Base-by-base conservation (phyloP, 768 basidiomycete species). In the Boletus reticuloceps region DNA sequence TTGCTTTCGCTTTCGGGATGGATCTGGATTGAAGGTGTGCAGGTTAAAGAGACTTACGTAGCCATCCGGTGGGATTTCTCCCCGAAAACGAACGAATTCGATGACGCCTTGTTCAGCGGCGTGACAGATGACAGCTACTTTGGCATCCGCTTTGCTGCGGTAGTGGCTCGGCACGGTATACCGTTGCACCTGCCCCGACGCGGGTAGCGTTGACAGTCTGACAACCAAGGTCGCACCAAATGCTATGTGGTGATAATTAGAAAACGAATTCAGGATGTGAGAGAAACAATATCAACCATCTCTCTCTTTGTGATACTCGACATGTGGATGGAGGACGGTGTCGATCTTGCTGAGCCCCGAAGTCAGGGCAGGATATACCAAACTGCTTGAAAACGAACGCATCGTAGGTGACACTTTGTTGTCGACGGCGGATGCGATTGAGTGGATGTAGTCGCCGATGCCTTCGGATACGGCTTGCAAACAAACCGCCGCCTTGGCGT, bases 401-500 rank as follows among this genome's bases (percentile, higher is more conserved):
- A 76, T 76, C 8, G 72, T 65, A 12, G 77, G 62, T 0, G 83
- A 72, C 45, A 87, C 60, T 45, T 74, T 80, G 29, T 70, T 69
- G 42, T 84, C 82, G 8, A 79, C 59, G 17, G 70, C 74, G 12
- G 69, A 69, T 17, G 69, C 68, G 34, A 84, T 65, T 5, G 69
- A 65, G 17, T 80, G 82, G 42, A 86, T 79, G 59, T 84, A 83
- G 20, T 75, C 69, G 6, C 82, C 83, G 11, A 84, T 72, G 10
- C 83, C 84, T 56, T 82, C 77, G 3, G 84, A 82, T 66, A 89
- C 80, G 0, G 86, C 88, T 16, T 82, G 72, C 22, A 90, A 68
- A 55, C 80, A 82, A 3, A 82, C 88, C 0, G 88, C 89, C 0
- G 78, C 75, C 66, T 85, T 88, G n/a, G 87, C 88, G 50, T 89